A percentile compares a stretch with the other conserved stretches of the same genome.
Evolutionary conservation across 768 basidiomycete genomes (phyloP).

Genomic region (Gelatoporia subvermispora): DNA sequence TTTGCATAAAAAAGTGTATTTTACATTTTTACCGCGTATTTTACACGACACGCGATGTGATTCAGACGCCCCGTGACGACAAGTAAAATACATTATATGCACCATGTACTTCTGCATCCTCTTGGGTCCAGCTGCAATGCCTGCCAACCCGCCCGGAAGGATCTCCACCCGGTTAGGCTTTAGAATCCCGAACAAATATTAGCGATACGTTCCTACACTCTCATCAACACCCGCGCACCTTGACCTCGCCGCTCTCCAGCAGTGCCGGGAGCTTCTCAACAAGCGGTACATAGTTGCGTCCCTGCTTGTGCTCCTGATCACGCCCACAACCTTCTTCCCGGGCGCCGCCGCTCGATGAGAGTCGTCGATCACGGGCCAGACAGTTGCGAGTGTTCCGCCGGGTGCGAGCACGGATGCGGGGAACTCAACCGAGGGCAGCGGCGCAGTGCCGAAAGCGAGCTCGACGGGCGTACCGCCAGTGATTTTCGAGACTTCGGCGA

Average conservation of each 20-base stretch:
- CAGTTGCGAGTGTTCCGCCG: too few species aligned
- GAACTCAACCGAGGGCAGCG: constrained; percentile 9
- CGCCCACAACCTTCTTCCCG: background rate
- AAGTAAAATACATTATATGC: too few species aligned
- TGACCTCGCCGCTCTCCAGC: constrained; percentile 9
- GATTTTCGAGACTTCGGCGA: constrained; percentile 4
- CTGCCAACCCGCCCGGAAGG: constrained; percentile 14
- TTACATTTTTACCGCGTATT: too few species aligned
- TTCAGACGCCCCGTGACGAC: too few species aligned
- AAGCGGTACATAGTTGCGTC: constrained; percentile 7
- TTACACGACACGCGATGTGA: too few species aligned
- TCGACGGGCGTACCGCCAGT: constrained; percentile 4
- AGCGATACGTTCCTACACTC: background rate
- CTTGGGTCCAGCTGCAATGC: constrained; percentile 14
- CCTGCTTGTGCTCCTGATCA: background rate
- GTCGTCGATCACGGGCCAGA: too few species aligned
- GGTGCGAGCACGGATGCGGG: too few species aligned
- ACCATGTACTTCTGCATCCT: constrained; percentile 26
- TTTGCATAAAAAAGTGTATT: too few species aligned
- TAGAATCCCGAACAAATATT: background rate
- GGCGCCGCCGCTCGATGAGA: constrained; percentile 13
- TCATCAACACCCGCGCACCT: constrained; percentile 5
- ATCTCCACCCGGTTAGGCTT: constrained; percentile 20
- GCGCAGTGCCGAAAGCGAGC: constrained; percentile 18
- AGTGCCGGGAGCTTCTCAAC: constrained; percentile 4